A percentile compares a stretch with the other conserved stretches of the same genome.
phyloP scores from a whole-genome alignment of 257 asterid species.

The Coffea eugenioides region DNA sequence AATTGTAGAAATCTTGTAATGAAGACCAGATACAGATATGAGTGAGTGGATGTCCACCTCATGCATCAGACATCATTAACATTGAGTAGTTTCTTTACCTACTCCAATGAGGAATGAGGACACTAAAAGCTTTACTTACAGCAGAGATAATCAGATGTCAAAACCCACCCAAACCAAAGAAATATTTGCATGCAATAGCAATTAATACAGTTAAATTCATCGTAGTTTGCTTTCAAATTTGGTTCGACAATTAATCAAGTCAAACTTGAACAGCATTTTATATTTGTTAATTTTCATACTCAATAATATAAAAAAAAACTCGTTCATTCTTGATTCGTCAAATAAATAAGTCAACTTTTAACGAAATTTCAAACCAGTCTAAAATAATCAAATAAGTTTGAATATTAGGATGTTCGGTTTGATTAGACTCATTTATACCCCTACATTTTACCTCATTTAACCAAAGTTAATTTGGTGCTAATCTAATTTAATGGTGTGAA shows the following conservation, averaged over 20 bases:
- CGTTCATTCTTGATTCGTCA: too few relatives aligned
- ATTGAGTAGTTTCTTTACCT: neutral
- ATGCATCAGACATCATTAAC: neutral
- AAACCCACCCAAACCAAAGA: neutral
- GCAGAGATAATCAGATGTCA: neutral
- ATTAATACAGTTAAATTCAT: neutral
- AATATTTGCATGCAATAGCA: neutral
- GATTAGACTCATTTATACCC: too few relatives aligned
- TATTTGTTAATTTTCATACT: too few relatives aligned
- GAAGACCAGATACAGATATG: neutral
- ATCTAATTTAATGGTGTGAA: neutral
- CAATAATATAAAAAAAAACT: too few relatives aligned
- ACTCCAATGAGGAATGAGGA: neutral
- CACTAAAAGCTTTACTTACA: neutral
- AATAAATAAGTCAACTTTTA: too few relatives aligned
- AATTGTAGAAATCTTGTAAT: neutral
- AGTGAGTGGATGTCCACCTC: neutral
- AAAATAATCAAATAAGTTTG: too few relatives aligned
- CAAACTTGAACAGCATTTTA: too few relatives aligned
- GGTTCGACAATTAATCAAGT: too few relatives aligned
- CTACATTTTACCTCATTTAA: neutral
- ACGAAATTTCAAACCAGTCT: too few relatives aligned
- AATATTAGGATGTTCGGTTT: too few relatives aligned
- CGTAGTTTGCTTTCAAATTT: neutral
- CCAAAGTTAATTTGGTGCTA: neutral